These are phyloP conservation scores for Syncephalis fuscata DNA, from an alignment of 371 early-diverging fungal genomes.

Conservation along the genomic window DNA sequence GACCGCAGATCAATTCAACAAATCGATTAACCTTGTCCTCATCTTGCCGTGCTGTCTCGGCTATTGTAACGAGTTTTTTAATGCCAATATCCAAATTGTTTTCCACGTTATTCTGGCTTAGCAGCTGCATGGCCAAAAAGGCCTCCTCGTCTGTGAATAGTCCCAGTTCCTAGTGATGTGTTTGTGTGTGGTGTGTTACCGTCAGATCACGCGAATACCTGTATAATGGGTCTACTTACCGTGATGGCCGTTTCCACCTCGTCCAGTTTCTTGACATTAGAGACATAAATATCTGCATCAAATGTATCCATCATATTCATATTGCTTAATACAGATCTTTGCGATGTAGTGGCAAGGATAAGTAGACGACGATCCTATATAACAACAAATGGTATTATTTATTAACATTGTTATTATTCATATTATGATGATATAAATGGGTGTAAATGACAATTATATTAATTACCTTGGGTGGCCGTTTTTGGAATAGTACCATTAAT, in stretches of 20 bases:
- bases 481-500: slow-evolving; percentile 78
- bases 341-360: slow-evolving; percentile 72
- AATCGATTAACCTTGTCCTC: slow-evolving; percentile 38
- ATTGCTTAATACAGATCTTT: slow-evolving; percentile 60
- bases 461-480: slow-evolving; percentile 68
- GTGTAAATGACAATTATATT: slow-evolving; percentile 43
- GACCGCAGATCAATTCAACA: slow-evolving; percentile 25
- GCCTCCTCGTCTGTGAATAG: slow-evolving; percentile 45
- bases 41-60: slow-evolving; percentile 82
- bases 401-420: no score
- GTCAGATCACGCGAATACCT: not conserved
- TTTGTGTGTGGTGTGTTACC: no score
- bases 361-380: slow-evolving; percentile 55
- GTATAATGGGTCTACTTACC: slow-evolving; percentile 10
- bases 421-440: no score
- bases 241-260: slow-evolving; percentile 58
- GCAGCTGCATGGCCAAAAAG: slow-evolving; percentile 23
- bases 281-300: slow-evolving; percentile 66
- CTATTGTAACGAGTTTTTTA: slow-evolving; percentile 76
- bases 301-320: slow-evolving; percentile 83
- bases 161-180: slow-evolving; percentile 26
- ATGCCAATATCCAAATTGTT: slow-evolving; percentile 61
- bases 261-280: slow-evolving; percentile 42
- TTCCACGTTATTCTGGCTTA: slow-evolving; percentile 33
- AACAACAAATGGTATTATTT: no score